Percentiles rank a stretch among this genome's conserved stretches.
Conservation (phyloP, 768 basidiomycete genomes). For the Crassisporium funariophilum region DNA sequence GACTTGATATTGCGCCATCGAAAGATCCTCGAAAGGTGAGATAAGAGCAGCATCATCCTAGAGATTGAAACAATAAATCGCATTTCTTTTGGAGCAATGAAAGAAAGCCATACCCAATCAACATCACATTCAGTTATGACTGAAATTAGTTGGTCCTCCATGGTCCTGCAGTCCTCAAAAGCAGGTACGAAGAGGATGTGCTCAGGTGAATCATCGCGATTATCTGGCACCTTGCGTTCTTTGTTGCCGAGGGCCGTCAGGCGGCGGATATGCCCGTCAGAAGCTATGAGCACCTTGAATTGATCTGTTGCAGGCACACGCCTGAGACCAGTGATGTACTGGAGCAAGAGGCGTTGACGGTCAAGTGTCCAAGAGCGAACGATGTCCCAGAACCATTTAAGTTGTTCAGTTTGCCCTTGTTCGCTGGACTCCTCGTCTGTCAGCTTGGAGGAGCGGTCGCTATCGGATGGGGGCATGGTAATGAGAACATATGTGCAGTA, state of each 20-base stretch:
- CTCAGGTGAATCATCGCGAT: conserved; percentile 27
- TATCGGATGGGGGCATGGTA: neutral
- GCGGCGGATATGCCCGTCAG: conserved; percentile 26
- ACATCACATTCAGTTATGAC: conserved; percentile 23
- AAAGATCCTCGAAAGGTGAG: conserved; percentile 13
- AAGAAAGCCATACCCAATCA: conserved; percentile 19
- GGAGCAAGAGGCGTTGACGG: conserved; percentile 22
- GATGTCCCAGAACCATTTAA: conserved; percentile 28
- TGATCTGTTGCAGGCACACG: conserved; percentile 29
- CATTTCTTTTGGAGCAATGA: neutral
- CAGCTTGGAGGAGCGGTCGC: conserved; percentile 16
- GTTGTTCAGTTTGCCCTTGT: conserved; percentile 18
- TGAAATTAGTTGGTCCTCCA: conserved; percentile 23
- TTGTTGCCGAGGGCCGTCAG: conserved; percentile 28
- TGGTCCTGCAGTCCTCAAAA: conserved; percentile 23
- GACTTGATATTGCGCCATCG: neutral
- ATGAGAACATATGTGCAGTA: neutral
- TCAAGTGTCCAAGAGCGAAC: conserved; percentile 25
- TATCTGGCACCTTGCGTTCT: conserved; percentile 27
- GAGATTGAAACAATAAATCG: neutral
- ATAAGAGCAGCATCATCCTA: conserved; percentile 13
- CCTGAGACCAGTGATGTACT: conserved; percentile 26
- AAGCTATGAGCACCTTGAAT: conserved; percentile 28
- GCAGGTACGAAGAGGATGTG: conserved; percentile 28
- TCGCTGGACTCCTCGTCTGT: conserved; percentile 12